phyloP scores from a whole-genome alignment of 2,329 filamentous ascomycete species.

The Tetracladium maxilliforme region DNA sequence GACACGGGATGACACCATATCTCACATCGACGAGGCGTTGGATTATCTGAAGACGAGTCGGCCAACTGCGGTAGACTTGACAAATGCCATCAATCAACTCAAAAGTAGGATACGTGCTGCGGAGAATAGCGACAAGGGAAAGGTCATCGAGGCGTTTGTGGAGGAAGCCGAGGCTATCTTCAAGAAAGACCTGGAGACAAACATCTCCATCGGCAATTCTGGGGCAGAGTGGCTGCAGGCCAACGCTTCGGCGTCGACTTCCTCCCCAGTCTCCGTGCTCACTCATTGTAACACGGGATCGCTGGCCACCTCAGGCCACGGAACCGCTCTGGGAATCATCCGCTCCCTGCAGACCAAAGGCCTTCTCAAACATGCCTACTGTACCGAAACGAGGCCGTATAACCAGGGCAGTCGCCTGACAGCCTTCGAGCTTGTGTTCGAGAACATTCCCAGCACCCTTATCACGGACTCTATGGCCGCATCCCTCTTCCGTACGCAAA shows the following conservation, averaged over 20 bases:
- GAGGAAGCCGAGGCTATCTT: constrained; percentile 75
- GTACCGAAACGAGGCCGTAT: constrained; percentile 92
- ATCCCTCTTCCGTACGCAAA: constrained; percentile 56
- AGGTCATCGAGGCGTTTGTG: constrained; percentile 57
- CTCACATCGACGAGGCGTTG: constrained; percentile 56
- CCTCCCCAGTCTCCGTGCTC: no score
- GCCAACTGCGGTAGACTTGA: constrained; percentile 88
- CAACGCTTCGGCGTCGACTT: constrained; percentile 38
- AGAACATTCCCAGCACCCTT: constrained; percentile 78
- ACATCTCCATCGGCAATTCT: constrained; percentile 68
- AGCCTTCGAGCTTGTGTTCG: constrained; percentile 91
- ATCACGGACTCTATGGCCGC: constrained; percentile 96
- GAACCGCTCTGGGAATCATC: constrained; percentile 88
- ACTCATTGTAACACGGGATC: constrained; percentile 98
- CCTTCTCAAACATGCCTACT: constrained; percentile 72
- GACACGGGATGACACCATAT: constrained; percentile 20
- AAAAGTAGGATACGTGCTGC: constrained; percentile 30
- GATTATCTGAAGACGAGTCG: constrained; percentile 80
- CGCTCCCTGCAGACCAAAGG: constrained; percentile 57
- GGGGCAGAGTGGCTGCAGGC: constrained; percentile 80
- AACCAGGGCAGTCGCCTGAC: constrained; percentile 94
- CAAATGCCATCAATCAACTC: constrained; percentile 75
- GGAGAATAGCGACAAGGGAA: constrained; percentile 10
- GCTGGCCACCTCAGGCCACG: constrained; percentile 92
- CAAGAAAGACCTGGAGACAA: constrained; percentile 73